Evolutionary conservation across 768 basidiomycete species (phyloP).

Genomic region (Asterophora parasitica): DNA sequence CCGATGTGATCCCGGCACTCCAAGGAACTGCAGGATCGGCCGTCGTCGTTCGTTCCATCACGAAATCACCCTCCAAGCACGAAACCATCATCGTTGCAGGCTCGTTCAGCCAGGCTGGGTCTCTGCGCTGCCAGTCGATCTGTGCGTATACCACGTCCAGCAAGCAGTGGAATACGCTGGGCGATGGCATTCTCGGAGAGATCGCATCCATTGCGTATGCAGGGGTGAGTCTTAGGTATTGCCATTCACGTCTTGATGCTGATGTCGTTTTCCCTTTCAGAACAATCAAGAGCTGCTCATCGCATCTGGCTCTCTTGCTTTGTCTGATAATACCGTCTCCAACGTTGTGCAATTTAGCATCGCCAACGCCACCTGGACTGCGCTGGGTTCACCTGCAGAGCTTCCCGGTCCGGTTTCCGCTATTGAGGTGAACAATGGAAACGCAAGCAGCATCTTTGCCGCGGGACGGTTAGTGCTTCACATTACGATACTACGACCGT

Average conservation of each 20-base stretch:
- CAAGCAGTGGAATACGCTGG: conserved; percentile 80
- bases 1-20: conserved; percentile 53
- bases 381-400: conserved; percentile 52
- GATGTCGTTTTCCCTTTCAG: conserved; percentile 28
- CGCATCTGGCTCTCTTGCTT: conserved; percentile 73
- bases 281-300: conserved; percentile 63
- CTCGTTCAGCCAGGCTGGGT: conserved; percentile 78
- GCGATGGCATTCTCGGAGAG: conserved; percentile 77
- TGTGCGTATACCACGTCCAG: conserved; percentile 66
- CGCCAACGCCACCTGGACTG: conserved; percentile 67
- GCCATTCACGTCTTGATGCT: conserved; percentile 1
- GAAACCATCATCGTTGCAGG: conserved; percentile 79
- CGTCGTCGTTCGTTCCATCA: conserved; percentile 71
- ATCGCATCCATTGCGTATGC: conserved; percentile 75
- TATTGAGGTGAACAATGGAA: conserved; percentile 76
- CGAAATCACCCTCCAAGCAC: conserved; percentile 52
- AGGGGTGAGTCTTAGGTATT: conserved; percentile 45
- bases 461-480: conserved; percentile 68
- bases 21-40: conserved; percentile 46
- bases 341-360: conserved; percentile 76
- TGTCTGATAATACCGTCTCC: conserved; percentile 57
- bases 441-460: conserved; percentile 81
- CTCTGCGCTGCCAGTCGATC: conserved; percentile 67
- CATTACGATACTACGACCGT: not conserved
- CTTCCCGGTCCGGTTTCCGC: conserved; percentile 91